Conservation (phyloP, 768 basidiomycete genomes). For the Russula virescens region DNA sequence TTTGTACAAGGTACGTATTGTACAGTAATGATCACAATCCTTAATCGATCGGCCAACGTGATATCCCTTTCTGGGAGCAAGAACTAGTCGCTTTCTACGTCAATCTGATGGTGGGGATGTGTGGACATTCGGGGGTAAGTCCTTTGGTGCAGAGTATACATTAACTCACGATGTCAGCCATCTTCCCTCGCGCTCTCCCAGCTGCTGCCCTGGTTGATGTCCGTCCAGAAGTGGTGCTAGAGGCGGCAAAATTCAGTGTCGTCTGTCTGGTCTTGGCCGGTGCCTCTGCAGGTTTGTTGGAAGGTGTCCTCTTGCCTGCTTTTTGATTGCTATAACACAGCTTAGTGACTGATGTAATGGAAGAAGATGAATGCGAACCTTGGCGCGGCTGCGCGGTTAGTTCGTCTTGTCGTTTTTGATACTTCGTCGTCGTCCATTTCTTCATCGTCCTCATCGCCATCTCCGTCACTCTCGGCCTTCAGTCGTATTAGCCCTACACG, state of each 20-base stretch:
- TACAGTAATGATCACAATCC: background rate
- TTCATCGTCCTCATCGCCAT: slow-evolving; percentile 47
- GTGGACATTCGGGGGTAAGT: background rate
- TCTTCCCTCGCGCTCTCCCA: slow-evolving; percentile 56
- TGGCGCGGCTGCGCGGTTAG: slow-evolving; percentile 57
- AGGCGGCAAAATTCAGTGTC: slow-evolving; percentile 58
- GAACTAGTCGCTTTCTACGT: slow-evolving; percentile 25
- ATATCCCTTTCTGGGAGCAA: background rate
- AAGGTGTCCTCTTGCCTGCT: slow-evolving; percentile 47
- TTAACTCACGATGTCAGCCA: slow-evolving; percentile 42
- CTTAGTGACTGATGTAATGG: background rate
- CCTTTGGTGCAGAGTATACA: background rate
- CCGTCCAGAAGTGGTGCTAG: slow-evolving; percentile 36
- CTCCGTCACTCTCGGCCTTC: slow-evolving; percentile 56
- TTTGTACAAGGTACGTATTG: background rate
- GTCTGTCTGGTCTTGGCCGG: slow-evolving; percentile 40
- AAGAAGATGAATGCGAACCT: slow-evolving; percentile 40
- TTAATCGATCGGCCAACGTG: background rate
- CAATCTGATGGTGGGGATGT: slow-evolving; percentile 14
- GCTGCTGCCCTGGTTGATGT: slow-evolving; percentile 62
- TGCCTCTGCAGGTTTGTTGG: slow-evolving; percentile 40
- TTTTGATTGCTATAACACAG: slow-evolving; percentile 30
- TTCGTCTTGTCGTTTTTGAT: slow-evolving; percentile 46
- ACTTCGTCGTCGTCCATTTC: slow-evolving; percentile 49
- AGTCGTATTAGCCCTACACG: slow-evolving; percentile 37